phyloP scores from a whole-genome alignment of 129 eudicot genomes.

The Silybum marianum region DNA sequence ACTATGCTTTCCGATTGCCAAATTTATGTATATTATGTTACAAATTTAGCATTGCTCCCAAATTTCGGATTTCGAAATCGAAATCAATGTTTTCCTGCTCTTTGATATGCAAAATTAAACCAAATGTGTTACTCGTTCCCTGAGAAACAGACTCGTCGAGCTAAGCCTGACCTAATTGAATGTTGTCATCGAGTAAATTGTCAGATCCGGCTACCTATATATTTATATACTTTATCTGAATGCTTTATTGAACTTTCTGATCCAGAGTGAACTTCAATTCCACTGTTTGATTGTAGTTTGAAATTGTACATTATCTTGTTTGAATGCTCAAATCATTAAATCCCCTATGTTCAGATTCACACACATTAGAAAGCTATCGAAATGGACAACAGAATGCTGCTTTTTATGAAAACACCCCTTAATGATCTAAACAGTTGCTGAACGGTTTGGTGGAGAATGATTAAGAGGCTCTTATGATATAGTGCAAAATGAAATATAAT shows the following conservation, averaged over 20 bases:
- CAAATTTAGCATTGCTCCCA: background rate
- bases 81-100: background rate
- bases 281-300: background rate
- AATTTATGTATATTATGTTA: slow-evolving; percentile 9
- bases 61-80: background rate
- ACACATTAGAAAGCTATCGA: background rate
- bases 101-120: background rate
- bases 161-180: background rate
- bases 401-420: background rate
- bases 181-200: slow-evolving; percentile 5
- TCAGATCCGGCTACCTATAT: background rate
- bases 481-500: no score
- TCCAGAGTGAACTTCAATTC: background rate
- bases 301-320: background rate
- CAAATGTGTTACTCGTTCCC: background rate
- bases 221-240: background rate
- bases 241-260: background rate
- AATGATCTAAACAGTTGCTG: no score
- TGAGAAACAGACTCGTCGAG: background rate
- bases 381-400: background rate
- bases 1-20: background rate
- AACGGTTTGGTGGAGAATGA: no score
- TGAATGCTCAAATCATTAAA: background rate
- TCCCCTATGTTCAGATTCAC: background rate
- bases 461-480: no score